Percentiles rank a stretch among this genome's conserved stretches.
phyloP scores from a whole-genome alignment of 75 land plant genomes.

The Cunninghamia lanceolata region DNA sequence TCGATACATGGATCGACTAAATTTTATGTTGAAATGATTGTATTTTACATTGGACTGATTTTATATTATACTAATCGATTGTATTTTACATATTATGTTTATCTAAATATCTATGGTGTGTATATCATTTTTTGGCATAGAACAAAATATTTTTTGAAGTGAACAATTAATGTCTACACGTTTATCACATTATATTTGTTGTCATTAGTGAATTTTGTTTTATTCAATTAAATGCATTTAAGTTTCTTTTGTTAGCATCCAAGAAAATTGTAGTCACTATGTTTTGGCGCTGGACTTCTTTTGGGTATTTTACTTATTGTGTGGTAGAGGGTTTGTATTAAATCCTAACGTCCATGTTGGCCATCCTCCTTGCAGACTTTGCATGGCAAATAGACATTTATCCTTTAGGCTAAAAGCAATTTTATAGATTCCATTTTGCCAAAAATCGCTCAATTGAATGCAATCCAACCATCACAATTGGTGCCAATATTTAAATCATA shows the following conservation, averaged over 20 bases:
- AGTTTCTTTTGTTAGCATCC: neutral
- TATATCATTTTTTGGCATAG: neutral
- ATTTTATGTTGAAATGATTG: no score
- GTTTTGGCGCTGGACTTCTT: neutral
- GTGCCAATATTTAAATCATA: neutral
- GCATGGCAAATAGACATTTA: neutral
- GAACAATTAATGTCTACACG: neutral
- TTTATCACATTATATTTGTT: neutral
- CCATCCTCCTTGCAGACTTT: neutral
- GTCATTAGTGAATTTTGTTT: neutral
- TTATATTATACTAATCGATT: no score
- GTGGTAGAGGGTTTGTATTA: neutral
- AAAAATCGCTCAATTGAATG: no score
- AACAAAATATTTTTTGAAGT: neutral
- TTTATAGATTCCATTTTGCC: neutral
- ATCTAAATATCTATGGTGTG: neutral
- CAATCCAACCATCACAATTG: neutral
- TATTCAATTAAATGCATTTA: neutral
- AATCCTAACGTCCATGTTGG: neutral
- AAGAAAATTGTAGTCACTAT: neutral
- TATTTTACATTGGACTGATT: no score
- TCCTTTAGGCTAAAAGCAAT: neutral
- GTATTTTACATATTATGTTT: no score
- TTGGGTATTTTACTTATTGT: neutral
- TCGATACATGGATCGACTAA: no score